phyloP scores from a whole-genome alignment of 1,139 yeast genomes.

The Zygosaccharomyces pseudobailii region DNA sequence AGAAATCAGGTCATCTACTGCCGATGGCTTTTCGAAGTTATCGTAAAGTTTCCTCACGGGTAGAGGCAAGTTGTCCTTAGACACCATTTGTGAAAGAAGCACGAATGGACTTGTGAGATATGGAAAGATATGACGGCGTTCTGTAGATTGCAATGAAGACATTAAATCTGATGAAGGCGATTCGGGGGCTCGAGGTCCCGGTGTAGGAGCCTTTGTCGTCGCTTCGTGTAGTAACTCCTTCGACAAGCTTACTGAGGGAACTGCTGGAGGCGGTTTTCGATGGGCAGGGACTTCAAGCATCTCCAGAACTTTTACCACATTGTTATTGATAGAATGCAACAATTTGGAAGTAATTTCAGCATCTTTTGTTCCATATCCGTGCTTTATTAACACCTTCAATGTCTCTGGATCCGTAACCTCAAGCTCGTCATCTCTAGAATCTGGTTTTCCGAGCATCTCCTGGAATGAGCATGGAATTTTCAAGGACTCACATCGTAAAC shows the following conservation, averaged over 20 bases:
- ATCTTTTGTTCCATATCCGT: conserved; percentile 14
- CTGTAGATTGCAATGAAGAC: conserved; percentile 7
- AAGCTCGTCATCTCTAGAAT: not conserved
- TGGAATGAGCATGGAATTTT: conserved; percentile 31
- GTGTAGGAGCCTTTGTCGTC: not conserved
- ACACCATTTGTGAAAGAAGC: conserved; percentile 21
- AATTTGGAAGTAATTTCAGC: conserved; percentile 14
- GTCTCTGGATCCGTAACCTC: conserved; percentile 7
- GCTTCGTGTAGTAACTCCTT: not conserved
- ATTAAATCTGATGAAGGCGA: conserved; percentile 6
- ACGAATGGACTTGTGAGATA: conserved; percentile 19
- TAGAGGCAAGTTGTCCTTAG: conserved; percentile 18
- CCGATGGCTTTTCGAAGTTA: conserved; percentile 4
- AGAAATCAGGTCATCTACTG: conserved; percentile 42
- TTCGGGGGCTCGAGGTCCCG: not conserved
- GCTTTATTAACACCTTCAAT: conserved; percentile 12
- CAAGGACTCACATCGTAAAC: conserved; percentile 31
- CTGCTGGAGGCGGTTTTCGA: not conserved
- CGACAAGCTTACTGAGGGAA: not conserved
- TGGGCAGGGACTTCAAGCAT: conserved; percentile 4
- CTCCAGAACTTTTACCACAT: conserved; percentile 12
- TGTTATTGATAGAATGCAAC: conserved; percentile 14
- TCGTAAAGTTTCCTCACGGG: conserved; percentile 25
- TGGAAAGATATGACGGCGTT: conserved; percentile 12
- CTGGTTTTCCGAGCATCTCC: conserved; percentile 15